Percentiles rank a stretch among this genome's conserved stretches.
Conservation (phyloP, 2,329 filamentous ascomycete species). For the Didymellaceae sp. region DNA sequence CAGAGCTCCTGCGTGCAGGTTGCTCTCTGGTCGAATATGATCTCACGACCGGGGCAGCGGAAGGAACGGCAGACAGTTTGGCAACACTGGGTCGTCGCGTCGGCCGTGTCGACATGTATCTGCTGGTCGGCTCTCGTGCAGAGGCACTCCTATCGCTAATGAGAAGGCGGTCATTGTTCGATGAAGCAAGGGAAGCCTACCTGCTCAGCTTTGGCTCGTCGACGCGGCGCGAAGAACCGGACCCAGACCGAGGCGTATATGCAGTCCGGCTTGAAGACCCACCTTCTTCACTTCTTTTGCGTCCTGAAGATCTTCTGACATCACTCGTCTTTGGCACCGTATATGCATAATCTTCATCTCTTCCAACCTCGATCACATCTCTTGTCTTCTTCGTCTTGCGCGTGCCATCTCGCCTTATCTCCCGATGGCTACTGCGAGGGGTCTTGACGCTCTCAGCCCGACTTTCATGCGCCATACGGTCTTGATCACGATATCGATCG, state of each 20-base stretch:
- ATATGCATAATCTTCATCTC: conserved; percentile 43
- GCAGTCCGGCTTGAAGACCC: conserved; percentile 44
- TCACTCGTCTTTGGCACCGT: conserved; percentile 35
- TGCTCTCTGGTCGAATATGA: conserved; percentile 37
- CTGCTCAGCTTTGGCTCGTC: conserved; percentile 42
- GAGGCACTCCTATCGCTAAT: conserved; percentile 36
- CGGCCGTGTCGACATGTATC: conserved; percentile 37
- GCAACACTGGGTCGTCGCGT: conserved; percentile 39
- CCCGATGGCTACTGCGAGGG: conserved; percentile 36
- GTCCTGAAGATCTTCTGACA: conserved; percentile 35
- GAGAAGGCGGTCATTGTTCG: conserved; percentile 16
- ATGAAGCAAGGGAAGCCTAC: conserved; percentile 19
- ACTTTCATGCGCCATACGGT: conserved; percentile 44
- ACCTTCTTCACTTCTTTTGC: conserved; percentile 43
- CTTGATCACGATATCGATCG: conserved; percentile 37
- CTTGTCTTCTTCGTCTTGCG: conserved; percentile 38
- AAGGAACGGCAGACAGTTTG: conserved; percentile 32
- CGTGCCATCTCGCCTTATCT: conserved; percentile 38
- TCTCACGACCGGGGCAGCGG: conserved; percentile 33
- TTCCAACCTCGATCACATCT: conserved; percentile 30
- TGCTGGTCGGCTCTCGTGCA: conserved; percentile 39
- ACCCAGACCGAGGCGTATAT: conserved; percentile 43
- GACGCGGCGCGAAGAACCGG: conserved; percentile 37
- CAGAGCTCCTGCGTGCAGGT: conserved; percentile 39
- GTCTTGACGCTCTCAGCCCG: conserved; percentile 36